Evolutionary conservation across 495 filamentous ascomycete genomes (phyloP), one percentile per base, ranked within the genome.

Genomic region (Lineolata rhizophorae): DNA sequence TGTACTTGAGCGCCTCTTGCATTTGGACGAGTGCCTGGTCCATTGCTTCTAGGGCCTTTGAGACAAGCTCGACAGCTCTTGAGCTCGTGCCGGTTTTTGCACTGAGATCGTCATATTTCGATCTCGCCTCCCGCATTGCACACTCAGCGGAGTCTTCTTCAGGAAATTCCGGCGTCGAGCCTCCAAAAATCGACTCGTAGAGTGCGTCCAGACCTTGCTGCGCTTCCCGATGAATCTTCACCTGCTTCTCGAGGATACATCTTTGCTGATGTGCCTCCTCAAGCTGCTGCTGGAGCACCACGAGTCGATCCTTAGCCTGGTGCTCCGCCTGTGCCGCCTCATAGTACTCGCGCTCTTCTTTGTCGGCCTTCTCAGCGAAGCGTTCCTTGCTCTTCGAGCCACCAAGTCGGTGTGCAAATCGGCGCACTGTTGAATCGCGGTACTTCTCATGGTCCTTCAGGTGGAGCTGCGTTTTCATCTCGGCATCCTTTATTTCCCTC

Each of bases 301-400:
- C 45, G 9, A 53, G 46, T 11, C 47, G 35, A 12, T 54, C 47
- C 34, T 56, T 49, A 11, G 44, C 51, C 14, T 49, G 40, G 18
- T 50, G 45, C 38, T 58, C 53, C 18, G 46, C 24, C 20, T 59
- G 52, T 29, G 61, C 42, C 4, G 53, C 57, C 8, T 53, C 49
- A 20, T 60, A 52, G 40, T 61, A 62, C 34, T 63, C 58, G 11
- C 40, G 38, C 45, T 62, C 62, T 33, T 64, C 60, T 41, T 62
- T 61, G 13, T 45, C 38, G 11, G 56, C 57, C 27, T 47, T 49
- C 10, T 44, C 47, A 13, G 40, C 48, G 38, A 62, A 58, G 22
- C 34, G 13, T 12, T 50, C 52, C n/a, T n/a, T n/a, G n/a, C n/a
- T n/a, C 10, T 43, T 51, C 33, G 52, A 51, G 16, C 60, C 57